These are phyloP conservation scores for Picochlorum sp. DNA, from an alignment of 139 green algal genomes.

Conservation along the genomic window DNA sequence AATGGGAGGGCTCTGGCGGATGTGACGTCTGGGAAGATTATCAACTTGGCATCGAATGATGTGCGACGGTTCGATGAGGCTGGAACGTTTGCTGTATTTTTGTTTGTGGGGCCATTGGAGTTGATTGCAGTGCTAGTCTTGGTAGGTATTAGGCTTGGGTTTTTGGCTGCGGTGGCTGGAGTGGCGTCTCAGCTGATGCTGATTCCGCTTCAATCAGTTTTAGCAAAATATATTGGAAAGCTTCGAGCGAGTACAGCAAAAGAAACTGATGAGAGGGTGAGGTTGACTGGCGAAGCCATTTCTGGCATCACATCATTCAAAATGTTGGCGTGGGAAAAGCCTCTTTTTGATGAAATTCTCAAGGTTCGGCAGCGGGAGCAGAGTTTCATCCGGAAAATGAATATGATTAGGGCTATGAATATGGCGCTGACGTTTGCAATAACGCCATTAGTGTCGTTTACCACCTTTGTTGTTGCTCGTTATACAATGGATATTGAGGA, in stretches of 20 bases:
- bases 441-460: conserved; percentile 56
- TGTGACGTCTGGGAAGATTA: conserved; percentile 34
- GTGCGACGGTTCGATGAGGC: conserved; percentile 68
- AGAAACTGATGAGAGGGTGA: conserved; percentile 71
- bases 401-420: conserved; percentile 58
- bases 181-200: conserved; percentile 47
- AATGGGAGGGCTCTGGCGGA: conserved; percentile 52
- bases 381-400: conserved; percentile 34
- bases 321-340: conserved; percentile 65
- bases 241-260: conserved; percentile 33
- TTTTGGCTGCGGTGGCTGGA: conserved; percentile 50
- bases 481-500: conserved; percentile 5
- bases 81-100: conserved; percentile 56
- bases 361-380: conserved; percentile 42
- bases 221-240: conserved; percentile 47
- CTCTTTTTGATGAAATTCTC: conserved; percentile 31
- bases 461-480: conserved; percentile 54
- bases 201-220: conserved; percentile 54
- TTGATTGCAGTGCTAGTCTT: conserved; percentile 59
- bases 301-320: conserved; percentile 66
- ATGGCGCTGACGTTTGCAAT: conserved; percentile 56
- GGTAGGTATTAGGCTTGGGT: conserved; percentile 57
- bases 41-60: conserved; percentile 54
- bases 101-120: conserved; percentile 45
- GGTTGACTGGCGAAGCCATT: conserved; percentile 48